Evolutionary conservation across 2,329 filamentous ascomycete species (phyloP), one percentile per base, ranked within the genome.

Genomic region (Ascocoryne sarcoides): DNA sequence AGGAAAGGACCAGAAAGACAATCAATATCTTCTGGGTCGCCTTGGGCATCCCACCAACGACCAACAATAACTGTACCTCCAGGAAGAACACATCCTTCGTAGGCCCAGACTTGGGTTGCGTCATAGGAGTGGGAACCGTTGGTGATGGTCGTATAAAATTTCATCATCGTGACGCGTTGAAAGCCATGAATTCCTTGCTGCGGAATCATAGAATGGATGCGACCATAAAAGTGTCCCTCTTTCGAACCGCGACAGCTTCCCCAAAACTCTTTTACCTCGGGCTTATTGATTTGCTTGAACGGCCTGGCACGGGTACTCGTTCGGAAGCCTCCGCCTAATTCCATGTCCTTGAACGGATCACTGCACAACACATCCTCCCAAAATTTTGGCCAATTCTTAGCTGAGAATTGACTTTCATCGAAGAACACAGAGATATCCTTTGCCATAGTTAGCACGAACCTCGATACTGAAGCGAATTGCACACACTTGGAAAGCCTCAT

Each of bases 81-180:
- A 2, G 69, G 69, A 4, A 70, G 44, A 10, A 73, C 55, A 16
- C 65, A 54, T 0, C 65, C 69, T 50, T 73, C 68, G 41, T 71
- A 73, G 3, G 57, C 64, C 53, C 64, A 66, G 2, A 63, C 54
- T 46, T 61, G 62, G 14, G 52, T 42, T 10, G 17, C 32, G 30
- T 55, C 48, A 28, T 45, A 48, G 8, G 40, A 23, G 16, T 52
- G 28, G 14, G 39, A 12, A 4, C 48, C 54, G 18, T 53, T 36
- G 7, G 42, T 32, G 10, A 36, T 4, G n/a, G 45, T 31, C 3
- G 48, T 44, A 29, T 52, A 54, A 38, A 70, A 69, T 53, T 71
- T 73, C 63, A 75, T 69, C 59, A 76, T 68, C 0, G 65, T 69
- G 40, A 76, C 59, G 21, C 71, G 64, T 56, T 73, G 68, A 61